These are phyloP conservation scores for Colletotrichum euphorbiae DNA, from an alignment of 2,329 filamentous ascomycete species.

Conservation along the genomic window DNA sequence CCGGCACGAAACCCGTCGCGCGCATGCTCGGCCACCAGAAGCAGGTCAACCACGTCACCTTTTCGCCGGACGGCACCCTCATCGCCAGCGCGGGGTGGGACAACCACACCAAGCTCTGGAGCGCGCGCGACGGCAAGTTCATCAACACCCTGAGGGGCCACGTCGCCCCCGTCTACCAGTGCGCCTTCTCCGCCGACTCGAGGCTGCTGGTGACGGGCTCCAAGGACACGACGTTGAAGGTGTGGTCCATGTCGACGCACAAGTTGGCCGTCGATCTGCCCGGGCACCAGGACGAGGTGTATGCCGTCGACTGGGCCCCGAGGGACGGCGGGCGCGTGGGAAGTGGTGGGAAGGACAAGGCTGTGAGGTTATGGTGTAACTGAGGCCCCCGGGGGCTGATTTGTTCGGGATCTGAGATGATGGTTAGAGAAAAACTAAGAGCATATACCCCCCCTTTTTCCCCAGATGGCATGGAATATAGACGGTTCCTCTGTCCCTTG, in stretches of 20 bases:
- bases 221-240: conserved; percentile 94
- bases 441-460: conserved; percentile 32
- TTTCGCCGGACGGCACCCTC: conserved; percentile 88
- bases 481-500: background rate
- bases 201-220: conserved; percentile 87
- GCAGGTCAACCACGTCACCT: conserved; percentile 94
- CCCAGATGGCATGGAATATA: background rate
- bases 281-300: conserved; percentile 92
- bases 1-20: conserved; percentile 85
- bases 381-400: conserved; percentile 47
- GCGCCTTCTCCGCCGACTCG: conserved; percentile 91
- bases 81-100: conserved; percentile 94
- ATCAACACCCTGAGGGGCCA: conserved; percentile 90
- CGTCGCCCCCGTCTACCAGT: conserved; percentile 90
- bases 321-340: conserved; percentile 85
- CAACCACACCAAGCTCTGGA: conserved; percentile 95
- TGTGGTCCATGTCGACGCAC: conserved; percentile 89
- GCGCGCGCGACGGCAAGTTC: conserved; percentile 76
- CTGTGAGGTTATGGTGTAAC: conserved; percentile 74
- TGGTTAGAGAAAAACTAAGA: conserved; percentile 32
- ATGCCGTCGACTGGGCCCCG: conserved; percentile 93
- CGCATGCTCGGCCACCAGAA: conserved; percentile 95
- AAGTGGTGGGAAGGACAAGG: conserved; percentile 94
- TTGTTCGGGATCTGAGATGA: conserved; percentile 18
- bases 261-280: conserved; percentile 86